A percentile compares a stretch with the other conserved stretches of the same genome.
These are phyloP conservation scores for Xylaria sp. DNA, from an alignment of 2,329 filamentous ascomycete species.

Conservation along the genomic window DNA sequence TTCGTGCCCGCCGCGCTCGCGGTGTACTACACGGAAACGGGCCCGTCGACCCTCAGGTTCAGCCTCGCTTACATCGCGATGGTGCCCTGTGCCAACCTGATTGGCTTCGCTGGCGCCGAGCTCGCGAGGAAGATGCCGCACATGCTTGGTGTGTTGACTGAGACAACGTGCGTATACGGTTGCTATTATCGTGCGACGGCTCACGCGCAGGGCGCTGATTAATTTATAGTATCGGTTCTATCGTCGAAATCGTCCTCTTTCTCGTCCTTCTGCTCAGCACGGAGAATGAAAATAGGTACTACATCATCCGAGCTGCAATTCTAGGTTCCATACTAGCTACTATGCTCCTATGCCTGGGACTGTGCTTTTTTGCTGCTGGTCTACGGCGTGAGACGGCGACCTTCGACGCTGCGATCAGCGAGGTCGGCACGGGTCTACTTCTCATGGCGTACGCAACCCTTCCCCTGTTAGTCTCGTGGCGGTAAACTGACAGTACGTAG, in stretches of 20 bases:
- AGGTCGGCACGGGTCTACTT: slow-evolving; percentile 78
- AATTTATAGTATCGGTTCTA: slow-evolving; percentile 62
- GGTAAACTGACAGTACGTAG: slow-evolving; percentile 37
- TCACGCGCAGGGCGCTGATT: slow-evolving; percentile 31
- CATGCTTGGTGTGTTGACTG: slow-evolving; percentile 67
- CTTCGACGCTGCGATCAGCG: slow-evolving; percentile 77
- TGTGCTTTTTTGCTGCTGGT: slow-evolving; percentile 81
- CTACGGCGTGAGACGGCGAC: slow-evolving; percentile 68
- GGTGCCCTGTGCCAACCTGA: slow-evolving; percentile 75
- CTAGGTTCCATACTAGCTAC: slow-evolving; percentile 84
- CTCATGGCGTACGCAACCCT: slow-evolving; percentile 69
- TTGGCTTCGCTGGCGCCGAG: slow-evolving; percentile 76
- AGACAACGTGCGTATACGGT: slow-evolving; percentile 57
- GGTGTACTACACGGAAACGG: slow-evolving; percentile 51
- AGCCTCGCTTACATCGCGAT: slow-evolving; percentile 76
- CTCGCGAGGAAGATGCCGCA: slow-evolving; percentile 77
- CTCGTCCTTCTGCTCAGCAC: slow-evolving; percentile 68
- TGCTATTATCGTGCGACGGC: slow-evolving; percentile 21
- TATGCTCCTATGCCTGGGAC: slow-evolving; percentile 76
- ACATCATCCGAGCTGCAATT: slow-evolving; percentile 84
- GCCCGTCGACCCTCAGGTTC: slow-evolving; percentile 67
- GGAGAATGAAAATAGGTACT: slow-evolving; percentile 53
- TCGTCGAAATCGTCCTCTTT: slow-evolving; percentile 84
- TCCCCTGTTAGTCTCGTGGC: slow-evolving; percentile 41
- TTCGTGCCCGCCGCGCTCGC: slow-evolving; percentile 74